Conservation (phyloP, 495 filamentous ascomycete species). For the Hapsidospora chrysogenum region DNA sequence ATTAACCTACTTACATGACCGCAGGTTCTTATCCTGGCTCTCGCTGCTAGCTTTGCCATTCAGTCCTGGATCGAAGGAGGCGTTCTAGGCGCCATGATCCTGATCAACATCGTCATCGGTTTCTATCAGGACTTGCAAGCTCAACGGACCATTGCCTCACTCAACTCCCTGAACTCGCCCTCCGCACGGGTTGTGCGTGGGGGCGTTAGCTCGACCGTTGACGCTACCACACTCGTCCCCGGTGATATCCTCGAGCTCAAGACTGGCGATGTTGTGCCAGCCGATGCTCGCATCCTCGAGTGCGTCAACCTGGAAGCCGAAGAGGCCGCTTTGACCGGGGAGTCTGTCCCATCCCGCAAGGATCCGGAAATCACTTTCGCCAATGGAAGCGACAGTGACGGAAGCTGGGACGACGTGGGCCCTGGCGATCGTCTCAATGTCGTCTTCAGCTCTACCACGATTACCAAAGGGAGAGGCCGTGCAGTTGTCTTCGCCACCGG, state of each 20-base stretch:
- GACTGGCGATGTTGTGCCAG: slow-evolving; percentile 58
- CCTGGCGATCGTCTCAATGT: slow-evolving; percentile 44
- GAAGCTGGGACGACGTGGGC: slow-evolving; percentile 19
- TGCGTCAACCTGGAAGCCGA: slow-evolving; percentile 57
- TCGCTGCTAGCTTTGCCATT: slow-evolving; percentile 18
- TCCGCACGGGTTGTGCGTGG: slow-evolving; percentile 43
- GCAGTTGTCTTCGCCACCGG: slow-evolving; percentile 42
- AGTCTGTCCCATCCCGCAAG: slow-evolving; percentile 44
- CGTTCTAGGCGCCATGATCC: slow-evolving; percentile 27
- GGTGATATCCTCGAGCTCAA: slow-evolving; percentile 58
- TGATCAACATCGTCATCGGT: slow-evolving; percentile 27
- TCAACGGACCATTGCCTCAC: slow-evolving; percentile 1
- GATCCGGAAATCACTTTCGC: slow-evolving; percentile 16
- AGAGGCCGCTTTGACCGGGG: slow-evolving; percentile 48
- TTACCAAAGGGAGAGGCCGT: slow-evolving; percentile 41
- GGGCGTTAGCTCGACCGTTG: slow-evolving; percentile 38
- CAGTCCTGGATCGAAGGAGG: slow-evolving; percentile 51
- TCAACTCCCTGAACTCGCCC: slow-evolving; percentile 27
- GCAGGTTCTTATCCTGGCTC: slow-evolving; percentile 7
- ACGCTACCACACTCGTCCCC: slow-evolving; percentile 43
- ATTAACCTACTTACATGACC: not conserved
- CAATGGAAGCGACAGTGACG: not conserved
- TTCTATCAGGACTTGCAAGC: slow-evolving; percentile 19
- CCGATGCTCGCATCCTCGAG: slow-evolving; percentile 50
- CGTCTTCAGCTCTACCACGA: slow-evolving; percentile 41